Evolutionary conservation across 306 rosid species (phyloP), one percentile per base, ranked within the genome.

Genomic region (Astragalus glycyphyllos): DNA sequence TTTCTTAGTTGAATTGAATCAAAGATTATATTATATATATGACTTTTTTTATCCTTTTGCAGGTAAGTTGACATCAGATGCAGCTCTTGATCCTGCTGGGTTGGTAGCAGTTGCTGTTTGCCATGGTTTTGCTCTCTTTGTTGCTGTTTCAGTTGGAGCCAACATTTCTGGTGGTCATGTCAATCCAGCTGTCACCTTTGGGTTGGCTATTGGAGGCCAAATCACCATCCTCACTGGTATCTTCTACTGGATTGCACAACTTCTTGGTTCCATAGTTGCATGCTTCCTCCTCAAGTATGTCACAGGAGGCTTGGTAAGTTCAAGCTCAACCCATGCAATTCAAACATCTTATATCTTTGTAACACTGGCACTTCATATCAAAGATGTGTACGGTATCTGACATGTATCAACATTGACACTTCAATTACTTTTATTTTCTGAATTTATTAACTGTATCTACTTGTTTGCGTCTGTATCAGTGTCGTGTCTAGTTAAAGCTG

Each of bases 81-180:
- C 87, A 72, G 96, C 96, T 46, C 89, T 92, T 58, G 98, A 92
- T 73, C 95, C 96, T 11, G 59, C 90, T 37, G 95, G 96, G 45
- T 77, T 92, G 31, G 88, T 87, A 7, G 95, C 84, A 34, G 79
- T 92, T 59, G 98, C 98, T 1, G 32, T 89, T 20, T 82, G 86
- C 77, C 98, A 92, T 73, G 95, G 88, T 11, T 87, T 92, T 78
- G 98, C 98, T 83, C 84, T 92, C 12, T 92, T 92, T 34, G 96
- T 92, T 29, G 98, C 98, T 5, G 96, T 92, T 51, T 50, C 98
- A 0, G 70, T 89, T 44, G 86, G 89, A 10, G 96, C 96, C 65
- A 92, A 89, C 84, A 89, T 92, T 69, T 92, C 98, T 15, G 95
- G 96, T 37, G 98, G 98, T 2, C 98, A 92, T 74, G 96, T 92